phyloP scores from a whole-genome alignment of 176 grass and related monocot species.

The Aegilops sharonensis region DNA sequence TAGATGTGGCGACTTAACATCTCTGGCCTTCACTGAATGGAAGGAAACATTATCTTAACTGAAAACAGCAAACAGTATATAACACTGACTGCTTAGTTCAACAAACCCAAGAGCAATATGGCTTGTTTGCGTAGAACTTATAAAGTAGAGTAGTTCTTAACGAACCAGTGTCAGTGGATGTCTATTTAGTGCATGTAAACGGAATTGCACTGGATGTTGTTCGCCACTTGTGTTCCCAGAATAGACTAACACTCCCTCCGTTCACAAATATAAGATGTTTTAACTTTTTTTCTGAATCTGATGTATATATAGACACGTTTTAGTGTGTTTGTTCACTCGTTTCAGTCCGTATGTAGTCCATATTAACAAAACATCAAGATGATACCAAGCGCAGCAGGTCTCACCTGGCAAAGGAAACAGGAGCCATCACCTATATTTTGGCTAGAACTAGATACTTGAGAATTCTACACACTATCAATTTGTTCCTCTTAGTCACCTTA shows the following conservation, averaged over 20 bases:
- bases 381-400: background rate
- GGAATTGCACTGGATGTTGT: background rate
- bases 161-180: background rate
- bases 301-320: too few relatives aligned
- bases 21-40: background rate
- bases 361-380: too few relatives aligned
- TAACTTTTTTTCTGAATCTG: too few relatives aligned
- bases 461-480: background rate
- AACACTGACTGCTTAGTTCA: background rate
- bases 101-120: background rate
- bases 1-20: background rate
- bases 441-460: background rate
- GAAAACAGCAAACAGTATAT: conserved; percentile 3
- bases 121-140: background rate
- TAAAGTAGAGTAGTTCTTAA: background rate
- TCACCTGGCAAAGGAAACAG: conserved; percentile 25
- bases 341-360: too few relatives aligned
- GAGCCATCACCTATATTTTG: background rate
- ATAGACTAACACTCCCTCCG: background rate
- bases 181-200: background rate
- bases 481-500: background rate
- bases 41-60: background rate
- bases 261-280: too few relatives aligned
- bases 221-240: background rate
- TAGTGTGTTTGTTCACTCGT: too few relatives aligned